Evolutionary conservation across 345 rosid genomes (phyloP).

Genomic region (Populus deltoides): DNA sequence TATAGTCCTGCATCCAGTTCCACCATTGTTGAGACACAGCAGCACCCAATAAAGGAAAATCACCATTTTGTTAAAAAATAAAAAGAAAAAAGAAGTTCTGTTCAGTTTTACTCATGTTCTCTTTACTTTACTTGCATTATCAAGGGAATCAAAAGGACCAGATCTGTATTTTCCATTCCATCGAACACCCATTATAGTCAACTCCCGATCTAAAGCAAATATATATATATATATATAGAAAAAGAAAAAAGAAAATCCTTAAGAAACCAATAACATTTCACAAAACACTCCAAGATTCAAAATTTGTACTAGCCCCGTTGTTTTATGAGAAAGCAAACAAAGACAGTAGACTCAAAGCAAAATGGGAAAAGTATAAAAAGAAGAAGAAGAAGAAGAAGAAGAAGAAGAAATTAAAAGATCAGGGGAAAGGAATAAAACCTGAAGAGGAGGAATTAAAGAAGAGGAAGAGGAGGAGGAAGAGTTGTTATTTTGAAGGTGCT

Average conservation of each 20-base stretch:
- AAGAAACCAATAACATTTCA: not conserved
- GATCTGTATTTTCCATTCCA: slow-evolving; percentile 1
- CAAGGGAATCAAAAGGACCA: slow-evolving; percentile 6
- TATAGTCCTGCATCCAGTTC: slow-evolving; percentile 61
- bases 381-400: not conserved
- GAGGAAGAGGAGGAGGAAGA: slow-evolving; percentile 40
- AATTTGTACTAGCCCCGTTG: not conserved
- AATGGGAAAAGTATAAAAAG: not conserved
- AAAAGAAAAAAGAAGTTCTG: not conserved
- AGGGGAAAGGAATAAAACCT: slow-evolving; percentile 26
- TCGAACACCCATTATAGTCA: not conserved
- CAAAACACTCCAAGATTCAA: not conserved
- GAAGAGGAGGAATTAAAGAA: slow-evolving; percentile 50
- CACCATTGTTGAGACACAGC: not conserved
- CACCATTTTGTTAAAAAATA: no score
- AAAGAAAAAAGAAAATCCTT: not conserved
- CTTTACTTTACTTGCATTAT: not conserved
- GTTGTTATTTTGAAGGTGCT: slow-evolving; percentile 51
- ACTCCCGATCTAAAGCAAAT: not conserved
- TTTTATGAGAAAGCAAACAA: not conserved
- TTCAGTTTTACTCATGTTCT: not conserved
- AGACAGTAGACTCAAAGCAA: not conserved
- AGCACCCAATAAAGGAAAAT: not conserved
- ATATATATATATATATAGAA: not conserved
- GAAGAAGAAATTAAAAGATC: not conserved